Conservation (phyloP, 179 eudicot species). For the Silene vulgaris region DNA sequence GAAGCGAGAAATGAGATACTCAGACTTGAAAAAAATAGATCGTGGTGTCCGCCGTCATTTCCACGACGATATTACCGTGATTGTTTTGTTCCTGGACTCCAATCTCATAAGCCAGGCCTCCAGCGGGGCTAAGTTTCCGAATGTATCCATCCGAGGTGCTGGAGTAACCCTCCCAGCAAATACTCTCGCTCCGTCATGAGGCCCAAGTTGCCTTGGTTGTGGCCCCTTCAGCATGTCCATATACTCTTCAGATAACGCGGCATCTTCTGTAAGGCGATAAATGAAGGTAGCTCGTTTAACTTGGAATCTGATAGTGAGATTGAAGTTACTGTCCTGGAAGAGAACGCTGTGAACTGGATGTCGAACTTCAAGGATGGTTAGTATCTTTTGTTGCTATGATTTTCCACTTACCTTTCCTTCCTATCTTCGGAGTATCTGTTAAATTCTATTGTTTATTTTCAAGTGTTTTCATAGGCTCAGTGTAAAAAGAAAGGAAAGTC, state of each 20-base stretch:
- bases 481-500: constrained; percentile 26
- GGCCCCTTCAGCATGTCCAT: constrained; percentile 10
- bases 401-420: constrained; percentile 21
- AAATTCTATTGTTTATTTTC: constrained; percentile 24
- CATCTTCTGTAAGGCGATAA: constrained; percentile 15
- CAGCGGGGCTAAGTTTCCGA: constrained; percentile 38
- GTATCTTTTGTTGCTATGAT: constrained; percentile 24
- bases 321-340: constrained; percentile 15
- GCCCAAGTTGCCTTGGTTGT: neutral
- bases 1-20: constrained; percentile 97
- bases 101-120: constrained; percentile 69
- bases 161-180: constrained; percentile 54
- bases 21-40: constrained; percentile 89
- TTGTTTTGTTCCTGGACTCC: constrained; percentile 75
- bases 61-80: constrained; percentile 97
- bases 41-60: constrained; percentile 98
- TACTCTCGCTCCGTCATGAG: constrained; percentile 52
- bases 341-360: neutral
- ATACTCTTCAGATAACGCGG: constrained; percentile 13
- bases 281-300: neutral
- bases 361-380: constrained; percentile 26
- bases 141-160: constrained; percentile 61
- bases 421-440: constrained; percentile 15
- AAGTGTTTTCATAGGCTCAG: constrained; percentile 22
- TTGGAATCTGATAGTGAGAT: constrained; percentile 18